Evolutionary conservation across 306 rosid species (phyloP).

Genomic region (Trifolium fragiferum): DNA sequence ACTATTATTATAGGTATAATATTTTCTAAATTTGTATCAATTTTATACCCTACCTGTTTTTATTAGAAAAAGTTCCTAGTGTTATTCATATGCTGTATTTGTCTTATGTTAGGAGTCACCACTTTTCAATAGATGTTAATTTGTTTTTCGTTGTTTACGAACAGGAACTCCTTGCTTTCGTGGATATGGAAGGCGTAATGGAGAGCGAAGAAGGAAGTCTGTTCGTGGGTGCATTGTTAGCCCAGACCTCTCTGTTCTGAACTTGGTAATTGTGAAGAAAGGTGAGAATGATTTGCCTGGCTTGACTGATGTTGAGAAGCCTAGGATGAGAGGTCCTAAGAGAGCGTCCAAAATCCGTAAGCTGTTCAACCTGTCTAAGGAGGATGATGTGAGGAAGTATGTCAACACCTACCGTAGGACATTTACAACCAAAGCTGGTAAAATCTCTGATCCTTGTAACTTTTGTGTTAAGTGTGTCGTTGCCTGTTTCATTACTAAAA

Average conservation of each 20-base stretch:
- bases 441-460: background rate
- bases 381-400: constrained; percentile 53
- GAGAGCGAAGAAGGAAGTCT: constrained; percentile 57
- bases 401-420: constrained; percentile 52
- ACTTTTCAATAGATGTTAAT: background rate
- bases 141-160: background rate
- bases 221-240: constrained; percentile 57
- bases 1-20: background rate
- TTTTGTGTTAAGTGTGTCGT: background rate
- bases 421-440: constrained; percentile 49
- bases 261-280: constrained; percentile 54
- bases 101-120: background rate
- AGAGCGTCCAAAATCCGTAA: constrained; percentile 55
- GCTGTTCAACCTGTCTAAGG: constrained; percentile 51
- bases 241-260: constrained; percentile 55
- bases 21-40: background rate
- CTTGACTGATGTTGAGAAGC: constrained; percentile 53
- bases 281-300: constrained; percentile 54
- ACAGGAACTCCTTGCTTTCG: constrained; percentile 56
- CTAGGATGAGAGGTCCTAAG: constrained; percentile 57
- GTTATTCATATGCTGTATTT: background rate
- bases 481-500: background rate
- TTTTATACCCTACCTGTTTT: background rate
- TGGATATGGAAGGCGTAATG: constrained; percentile 54
- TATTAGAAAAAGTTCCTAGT: background rate